Evolutionary conservation across 805 yeast genomes (phyloP).

Genomic region (Candida xiaguanensis): DNA sequence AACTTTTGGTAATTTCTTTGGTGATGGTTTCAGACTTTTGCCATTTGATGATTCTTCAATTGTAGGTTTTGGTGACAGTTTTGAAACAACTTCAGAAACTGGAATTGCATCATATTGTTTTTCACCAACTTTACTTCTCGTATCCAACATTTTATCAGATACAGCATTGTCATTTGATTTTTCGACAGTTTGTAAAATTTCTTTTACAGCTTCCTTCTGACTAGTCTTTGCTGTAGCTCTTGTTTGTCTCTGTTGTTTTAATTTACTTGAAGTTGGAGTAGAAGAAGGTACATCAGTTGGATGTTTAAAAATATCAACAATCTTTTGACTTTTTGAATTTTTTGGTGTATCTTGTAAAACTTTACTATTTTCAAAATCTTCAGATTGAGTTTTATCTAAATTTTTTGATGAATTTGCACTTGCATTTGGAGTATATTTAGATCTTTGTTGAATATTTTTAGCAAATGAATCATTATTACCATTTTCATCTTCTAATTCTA

Average conservation of each 20-base stretch:
- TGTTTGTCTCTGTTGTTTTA: neutral
- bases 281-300: neutral
- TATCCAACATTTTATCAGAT: too few species aligned
- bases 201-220: too few species aligned
- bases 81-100: too few species aligned
- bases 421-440: conserved; percentile 9
- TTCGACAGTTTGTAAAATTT: too few species aligned
- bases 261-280: neutral
- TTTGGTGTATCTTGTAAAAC: neutral
- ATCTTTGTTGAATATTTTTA: conserved; percentile 3
- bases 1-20: neutral
- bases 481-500: conserved; percentile 1
- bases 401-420: conserved; percentile 5
- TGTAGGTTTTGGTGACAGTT: too few species aligned
- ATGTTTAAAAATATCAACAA: neutral
- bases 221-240: too few species aligned
- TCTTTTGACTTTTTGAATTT: neutral
- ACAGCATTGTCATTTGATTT: too few species aligned
- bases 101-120: too few species aligned
- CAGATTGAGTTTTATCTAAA: neutral
- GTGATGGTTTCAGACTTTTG: neutral
- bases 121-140: too few species aligned
- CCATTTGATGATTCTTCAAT: neutral
- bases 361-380: conserved; percentile 1
- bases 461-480: conserved; percentile 8